Evolutionary conservation across 495 filamentous ascomycete genomes (phyloP), one percentile per base, ranked within the genome.

Genomic region (Podospora comata): DNA sequence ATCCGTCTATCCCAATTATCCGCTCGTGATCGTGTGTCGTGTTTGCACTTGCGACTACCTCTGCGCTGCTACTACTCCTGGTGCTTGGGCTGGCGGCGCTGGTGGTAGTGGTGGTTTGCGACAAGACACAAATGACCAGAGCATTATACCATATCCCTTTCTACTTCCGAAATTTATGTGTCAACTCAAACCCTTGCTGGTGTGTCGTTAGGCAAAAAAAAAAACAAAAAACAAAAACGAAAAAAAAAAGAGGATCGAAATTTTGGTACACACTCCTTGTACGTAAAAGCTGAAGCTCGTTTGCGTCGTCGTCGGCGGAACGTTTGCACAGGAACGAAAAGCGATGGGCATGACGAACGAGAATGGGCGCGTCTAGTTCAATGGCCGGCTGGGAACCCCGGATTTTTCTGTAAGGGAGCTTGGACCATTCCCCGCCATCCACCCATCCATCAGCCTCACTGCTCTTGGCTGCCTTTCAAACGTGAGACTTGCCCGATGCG

Each of bases 141-240:
- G 44, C 67, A 69, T 69, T 20, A 65, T 65, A 68, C 20, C 0
- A n/a, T 15, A 6, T 7, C 2, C 20, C 5, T 27, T 16, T 60
- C 20, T 3, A 48, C 39, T 48, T 48, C 9, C 39, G 5, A 48
- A 13, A 48, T 23, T 23, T 48, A 48, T 48, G 39, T 48, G 39
- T 48, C 15, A 48, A 48, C 13, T 48, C 39, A 11, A 48, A 48
- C 39, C 39, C 39, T 16, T 48, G 13, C 39, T 48, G 39, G 39
- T 48, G 39, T 48, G 39, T 48, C 39, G 39, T 48, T 13, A 0
- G 39, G 39, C 39, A 48, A 48, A 48, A 39, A 39, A 39, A 39
- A 39, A 39, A 11, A 34, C n/a, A n/a, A n/a, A n/a, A n/a, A n/a
- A n/a, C n/a, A n/a, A n/a, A n/a, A n/a, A n/a, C n/a, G n/a, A 9